Conservation (phyloP, 169 alveolate species). For the Eimeria tenella region DNA sequence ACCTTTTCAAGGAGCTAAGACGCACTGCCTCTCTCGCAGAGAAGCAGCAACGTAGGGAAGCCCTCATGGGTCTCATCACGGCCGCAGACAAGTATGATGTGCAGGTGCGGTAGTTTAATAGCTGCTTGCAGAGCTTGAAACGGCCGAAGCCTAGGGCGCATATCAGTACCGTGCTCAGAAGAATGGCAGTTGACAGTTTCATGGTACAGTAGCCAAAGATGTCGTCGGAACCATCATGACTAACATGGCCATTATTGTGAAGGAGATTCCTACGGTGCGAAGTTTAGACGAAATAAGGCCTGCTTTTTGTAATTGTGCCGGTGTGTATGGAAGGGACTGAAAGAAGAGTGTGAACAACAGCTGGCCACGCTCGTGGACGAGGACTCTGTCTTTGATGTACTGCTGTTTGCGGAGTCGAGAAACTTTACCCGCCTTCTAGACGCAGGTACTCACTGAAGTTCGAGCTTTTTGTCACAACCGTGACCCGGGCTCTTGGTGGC, state of each 20-base stretch:
- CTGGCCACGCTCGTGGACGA: constrained; percentile 50
- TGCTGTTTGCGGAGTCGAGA: constrained; percentile 59
- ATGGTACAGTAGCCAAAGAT: too few relatives aligned
- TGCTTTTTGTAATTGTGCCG: neutral
- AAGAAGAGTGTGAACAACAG: constrained; percentile 63
- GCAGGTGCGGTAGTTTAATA: constrained; percentile 30
- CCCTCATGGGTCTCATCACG: constrained; percentile 65
- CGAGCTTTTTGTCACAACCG: neutral
- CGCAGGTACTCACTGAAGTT: constrained; percentile 33
- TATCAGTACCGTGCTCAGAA: too few relatives aligned
- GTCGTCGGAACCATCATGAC: too few relatives aligned
- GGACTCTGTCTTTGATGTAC: constrained; percentile 56
- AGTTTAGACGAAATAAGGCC: neutral
- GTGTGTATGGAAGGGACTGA: constrained; percentile 44
- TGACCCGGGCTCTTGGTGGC: neutral
- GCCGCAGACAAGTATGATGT: constrained; percentile 79
- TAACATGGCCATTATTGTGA: too few relatives aligned
- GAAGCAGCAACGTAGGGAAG: constrained; percentile 51
- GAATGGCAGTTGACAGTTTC: too few relatives aligned
- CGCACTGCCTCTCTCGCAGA: constrained; percentile 14
- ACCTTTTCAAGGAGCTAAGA: constrained; percentile 28
- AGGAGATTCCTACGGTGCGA: too few relatives aligned
- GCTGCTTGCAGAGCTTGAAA: neutral
- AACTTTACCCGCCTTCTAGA: constrained; percentile 54
- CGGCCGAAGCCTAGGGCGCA: too few relatives aligned